Evolutionary conservation across 225 moss, liverwort and hornwort species (phyloP), one percentile per base, ranked within the genome.

Genomic region (Lunularia cruciata): DNA sequence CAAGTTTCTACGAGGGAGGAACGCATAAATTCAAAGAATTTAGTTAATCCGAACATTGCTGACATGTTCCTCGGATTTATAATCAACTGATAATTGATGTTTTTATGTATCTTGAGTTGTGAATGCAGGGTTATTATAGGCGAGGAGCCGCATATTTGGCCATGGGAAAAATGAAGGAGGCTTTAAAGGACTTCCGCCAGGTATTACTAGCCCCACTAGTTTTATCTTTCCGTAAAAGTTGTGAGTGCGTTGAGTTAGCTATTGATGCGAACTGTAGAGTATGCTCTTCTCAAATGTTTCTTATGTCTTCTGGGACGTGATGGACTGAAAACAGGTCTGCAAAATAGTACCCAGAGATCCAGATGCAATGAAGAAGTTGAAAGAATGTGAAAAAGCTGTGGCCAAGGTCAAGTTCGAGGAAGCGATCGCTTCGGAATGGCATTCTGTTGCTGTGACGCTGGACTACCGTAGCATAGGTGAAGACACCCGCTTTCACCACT

Each of bases 91-190:
- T n/a, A n/a, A n/a, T n/a, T n/a, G n/a, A n/a, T n/a, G n/a, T n/a
- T n/a, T n/a, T n/a, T n/a, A n/a, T n/a, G n/a, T n/a, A n/a, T n/a
- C n/a, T n/a, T n/a, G n/a, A n/a, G n/a, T 48, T 20, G 13, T 48
- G 31, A n/a, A 47, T 86, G 78, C 92, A 98, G 98, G 98, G 98
- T 63, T 93, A 91, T 66, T 98, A 98, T 71, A 93, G 98, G 80
- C 85, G 98, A 86, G 98, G 98, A 54, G 84, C 98, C 40, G 98
- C 98, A 27, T 75, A 89, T 75, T 73, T 98, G 81, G 90, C 91
- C n/a, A 85, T 98, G 89, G 89, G 98, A 20, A 98, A 93, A 72
- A 78, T 88, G 70, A 86, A 91, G 83, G 88, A 91, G 39, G 98
- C 93, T 47, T 88, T 91, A 67, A 88, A 81, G 81, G 98, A 98